Evolutionary conservation across 2,329 filamentous ascomycete genomes (phyloP).

Genomic region (Cladophialophora exuberans): DNA sequence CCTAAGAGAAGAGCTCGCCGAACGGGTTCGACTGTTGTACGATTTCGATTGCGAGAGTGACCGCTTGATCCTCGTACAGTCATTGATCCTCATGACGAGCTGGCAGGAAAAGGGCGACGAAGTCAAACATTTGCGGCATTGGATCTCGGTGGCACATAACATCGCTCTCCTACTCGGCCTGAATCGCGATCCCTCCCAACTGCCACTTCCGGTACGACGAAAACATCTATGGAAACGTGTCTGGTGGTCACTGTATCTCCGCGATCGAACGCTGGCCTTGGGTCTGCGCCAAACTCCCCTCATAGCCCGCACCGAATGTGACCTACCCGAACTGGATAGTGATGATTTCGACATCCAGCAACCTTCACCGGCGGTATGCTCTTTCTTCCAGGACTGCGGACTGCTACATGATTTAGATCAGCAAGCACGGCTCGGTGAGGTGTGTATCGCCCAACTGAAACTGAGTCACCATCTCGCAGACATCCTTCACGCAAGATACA

Average conservation of each 20-base stretch:
- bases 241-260: conserved; percentile 97
- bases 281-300: conserved; percentile 90
- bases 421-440: conserved; percentile 5
- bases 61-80: conserved; percentile 83
- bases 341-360: conserved; percentile 22
- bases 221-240: conserved; percentile 89
- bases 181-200: conserved; percentile 81
- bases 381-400: neutral
- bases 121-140: conserved; percentile 97
- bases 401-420: conserved; percentile 16
- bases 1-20: conserved; percentile 50
- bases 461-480: conserved; percentile 12
- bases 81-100: conserved; percentile 87
- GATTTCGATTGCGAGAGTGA: conserved; percentile 94
- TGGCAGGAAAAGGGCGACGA: conserved; percentile 98
- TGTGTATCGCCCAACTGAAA: conserved; percentile 11
- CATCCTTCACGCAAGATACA: conserved; percentile 9
- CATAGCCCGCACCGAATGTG: conserved; percentile 73
- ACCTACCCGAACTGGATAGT: conserved; percentile 38
- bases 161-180: conserved; percentile 90
- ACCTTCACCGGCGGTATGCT: conserved; percentile 63
- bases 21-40: conserved; percentile 68
- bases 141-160: conserved; percentile 97
- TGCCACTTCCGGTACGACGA: conserved; percentile 71
- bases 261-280: conserved; percentile 84